phyloP scores from a whole-genome alignment of 768 basidiomycete genomes.

The Gautieria morchelliformis region DNA sequence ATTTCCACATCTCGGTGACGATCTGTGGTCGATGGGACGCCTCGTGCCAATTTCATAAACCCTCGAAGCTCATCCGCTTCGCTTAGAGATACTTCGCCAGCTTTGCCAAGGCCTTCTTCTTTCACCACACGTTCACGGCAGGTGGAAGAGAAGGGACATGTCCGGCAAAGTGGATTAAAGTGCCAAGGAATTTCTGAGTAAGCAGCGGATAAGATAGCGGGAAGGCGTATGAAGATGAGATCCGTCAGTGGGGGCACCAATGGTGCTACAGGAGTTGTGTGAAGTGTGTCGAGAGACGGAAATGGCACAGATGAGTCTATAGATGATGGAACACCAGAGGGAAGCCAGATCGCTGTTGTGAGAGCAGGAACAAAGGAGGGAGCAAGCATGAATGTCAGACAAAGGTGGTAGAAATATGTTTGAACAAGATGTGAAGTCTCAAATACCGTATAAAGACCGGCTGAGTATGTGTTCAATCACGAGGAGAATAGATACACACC shows the following conservation, averaged over 20 bases:
- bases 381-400: constrained; percentile 30
- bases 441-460: neutral
- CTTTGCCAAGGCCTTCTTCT: constrained; percentile 34
- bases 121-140: constrained; percentile 27
- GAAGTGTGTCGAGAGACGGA: constrained; percentile 31
- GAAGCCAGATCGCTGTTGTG: constrained; percentile 37
- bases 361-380: constrained; percentile 26
- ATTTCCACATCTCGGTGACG: constrained; percentile 29
- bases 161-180: constrained; percentile 38
- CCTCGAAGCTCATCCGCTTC: constrained; percentile 33
- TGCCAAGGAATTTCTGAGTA: constrained; percentile 34
- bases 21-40: too few species aligned
- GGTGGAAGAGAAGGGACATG: constrained; percentile 31
- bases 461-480: neutral
- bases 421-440: constrained; percentile 44
- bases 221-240: constrained; percentile 36
- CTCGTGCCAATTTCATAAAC: constrained; percentile 22
- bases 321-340: constrained; percentile 20
- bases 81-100: constrained; percentile 36
- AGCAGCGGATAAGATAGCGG: constrained; percentile 27
- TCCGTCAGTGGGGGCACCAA: constrained; percentile 32
- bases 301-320: constrained; percentile 11
- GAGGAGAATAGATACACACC: constrained; percentile 20
- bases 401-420: constrained; percentile 42
- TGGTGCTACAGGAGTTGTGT: constrained; percentile 29